Base-by-base conservation (phyloP, 129 eudicot genomes). In the Lonicera japonica region DNA sequence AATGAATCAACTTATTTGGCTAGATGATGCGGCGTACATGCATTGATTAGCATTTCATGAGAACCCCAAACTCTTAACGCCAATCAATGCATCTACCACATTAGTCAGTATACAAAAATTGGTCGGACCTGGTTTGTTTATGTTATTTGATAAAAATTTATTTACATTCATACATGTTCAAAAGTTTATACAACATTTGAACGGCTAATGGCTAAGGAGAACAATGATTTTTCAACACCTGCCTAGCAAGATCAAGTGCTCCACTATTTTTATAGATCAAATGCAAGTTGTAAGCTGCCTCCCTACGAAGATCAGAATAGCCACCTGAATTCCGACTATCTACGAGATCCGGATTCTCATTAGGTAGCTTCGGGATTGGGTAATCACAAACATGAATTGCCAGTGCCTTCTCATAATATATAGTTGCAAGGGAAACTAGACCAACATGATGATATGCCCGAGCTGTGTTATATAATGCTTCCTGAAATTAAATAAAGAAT, bases 231-330 rank as follows among this genome's bases (percentile, higher is more conserved):
- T 75, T 87, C 65, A 87, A 73, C 38, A 91, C 76, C 82, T 91
- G 97, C 71, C 97, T 87, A 2, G 97, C 94, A 64, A 91, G 97
- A 77, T 87, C 97, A 77, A 79, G 25, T 23, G 97, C 91, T 48
- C 95, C 94, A 46, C 95, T 84, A n/a, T 47, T 81, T 70, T 75
- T 83, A 65, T 90, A 90, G 16, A 90, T 90, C 23, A 83, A 73
- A 70, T 90, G 95, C 71, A 90, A 70, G 73, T 90, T 90, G 59
- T 76, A 86, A 69, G 95, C 92, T 8, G 97, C 97, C 67, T 91
- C 98, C 66, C 96, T 76, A 38, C 80, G 83, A 56, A 91, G 96
- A 76, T 91, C 90, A 67, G 96, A 91, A 64, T 82, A 84, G 25
- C 94, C 96, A 36, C 90, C 96, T 0, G 90, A 80, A 50, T 70